Base-by-base conservation (phyloP, 225 moss, liverwort and hornwort genomes). In the Straminergon stramineum region DNA sequence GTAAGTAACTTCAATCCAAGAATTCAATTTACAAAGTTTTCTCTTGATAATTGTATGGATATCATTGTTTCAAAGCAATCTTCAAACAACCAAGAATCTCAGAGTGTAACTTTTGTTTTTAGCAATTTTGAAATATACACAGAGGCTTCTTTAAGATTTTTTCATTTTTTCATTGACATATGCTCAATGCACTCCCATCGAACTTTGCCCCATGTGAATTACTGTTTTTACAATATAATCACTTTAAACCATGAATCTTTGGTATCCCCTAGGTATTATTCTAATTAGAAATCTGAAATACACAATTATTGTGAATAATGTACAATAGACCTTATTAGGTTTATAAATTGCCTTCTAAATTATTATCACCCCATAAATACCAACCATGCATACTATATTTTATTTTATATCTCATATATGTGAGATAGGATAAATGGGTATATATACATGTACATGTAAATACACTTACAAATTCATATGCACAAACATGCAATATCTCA, bases 381-480 rank as follows among this genome's bases (percentile, higher is more conserved):
- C 11, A 48, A 18, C 16, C 16, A 43, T 73, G 6, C 9, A 4
- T 37, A 3, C 1, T 2, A 1, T 69, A 1, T 23, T 4, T 1
- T 37, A 7, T 37, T 4, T 27, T 8, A 27, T 43, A 17, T 43
- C 13, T 8, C 4, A 7, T 39, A 7, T 0, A 37, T 13, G 23
- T 70, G n/a, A n/a, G 8, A 24, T 39, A 23, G 10, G 6, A 43
- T 43, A 74, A 43, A 10, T 45, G 10, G 5, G 16, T 43, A 26
- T 73, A 4, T 27, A 43, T 43, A 16, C 5, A 8, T 26, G 3
- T 24, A 14, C 4, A 71, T 41, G 15, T 0, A 0, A 15, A 41
- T 15, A 21, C 0, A 0, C 0, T 26, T 41, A 8, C 0, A 0
- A 3, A 45, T 73, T 73, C 0, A 0, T 52, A 13, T 52, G 32